phyloP scores from a whole-genome alignment of 2,329 filamentous ascomycete genomes.

The Aspergillus tubingensis region DNA sequence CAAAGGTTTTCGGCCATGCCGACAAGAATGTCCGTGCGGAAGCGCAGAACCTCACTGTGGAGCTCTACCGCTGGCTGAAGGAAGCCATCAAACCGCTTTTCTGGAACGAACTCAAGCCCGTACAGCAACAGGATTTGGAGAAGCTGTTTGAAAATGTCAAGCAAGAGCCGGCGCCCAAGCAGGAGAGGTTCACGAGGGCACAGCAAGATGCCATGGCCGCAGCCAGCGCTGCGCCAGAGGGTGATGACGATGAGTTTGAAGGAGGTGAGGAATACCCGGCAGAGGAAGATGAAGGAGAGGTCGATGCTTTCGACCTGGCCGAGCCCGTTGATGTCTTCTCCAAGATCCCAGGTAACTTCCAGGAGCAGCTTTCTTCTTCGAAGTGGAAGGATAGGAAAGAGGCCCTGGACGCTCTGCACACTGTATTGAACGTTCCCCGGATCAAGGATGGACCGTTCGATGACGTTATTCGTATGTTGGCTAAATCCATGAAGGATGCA shows the following conservation, averaged over 20 bases:
- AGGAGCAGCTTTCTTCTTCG: constrained; percentile 79
- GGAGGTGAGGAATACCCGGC: constrained; percentile 63
- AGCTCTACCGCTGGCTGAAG: constrained; percentile 94
- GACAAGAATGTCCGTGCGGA: constrained; percentile 98
- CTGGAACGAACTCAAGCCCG: constrained; percentile 91
- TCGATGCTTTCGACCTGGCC: constrained; percentile 78
- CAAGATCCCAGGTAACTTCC: constrained; percentile 79
- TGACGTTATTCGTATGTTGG: constrained; percentile 78
- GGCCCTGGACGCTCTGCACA: constrained; percentile 78
- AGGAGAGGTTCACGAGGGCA: constrained; percentile 81
- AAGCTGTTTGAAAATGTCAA: constrained; percentile 93
- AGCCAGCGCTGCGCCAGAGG: constrained; percentile 63
- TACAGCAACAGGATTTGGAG: constrained; percentile 92
- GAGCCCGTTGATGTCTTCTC: constrained; percentile 84
- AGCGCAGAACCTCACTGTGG: constrained; percentile 85
- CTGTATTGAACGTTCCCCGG: constrained; percentile 75
- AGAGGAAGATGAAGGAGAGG: constrained; percentile 59
- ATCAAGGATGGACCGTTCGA: constrained; percentile 90
- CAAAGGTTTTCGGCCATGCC: constrained; percentile 90
- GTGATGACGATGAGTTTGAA: constrained; percentile 57
- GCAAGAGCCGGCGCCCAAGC: constrained; percentile 80
- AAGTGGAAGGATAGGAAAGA: constrained; percentile 99
- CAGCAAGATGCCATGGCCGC: constrained; percentile 82
- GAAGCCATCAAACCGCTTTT: constrained; percentile 99
- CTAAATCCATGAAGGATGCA: constrained; percentile 98